Evolutionary conservation across 305 asterid genomes (phyloP).

Genomic region (Galium porrigens): DNA sequence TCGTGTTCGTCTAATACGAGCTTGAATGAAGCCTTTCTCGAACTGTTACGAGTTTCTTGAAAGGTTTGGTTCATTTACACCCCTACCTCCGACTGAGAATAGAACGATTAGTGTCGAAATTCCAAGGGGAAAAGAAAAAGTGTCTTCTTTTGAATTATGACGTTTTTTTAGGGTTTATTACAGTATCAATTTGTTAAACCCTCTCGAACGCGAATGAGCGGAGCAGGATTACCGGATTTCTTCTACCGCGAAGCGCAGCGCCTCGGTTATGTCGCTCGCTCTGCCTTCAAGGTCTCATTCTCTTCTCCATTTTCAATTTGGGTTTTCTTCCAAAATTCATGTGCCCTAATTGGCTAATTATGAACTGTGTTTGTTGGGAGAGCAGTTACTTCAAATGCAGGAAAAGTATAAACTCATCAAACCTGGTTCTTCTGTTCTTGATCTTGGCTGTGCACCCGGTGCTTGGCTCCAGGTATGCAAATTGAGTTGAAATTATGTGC

Average conservation of each 20-base stretch:
- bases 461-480: slow-evolving; percentile 89
- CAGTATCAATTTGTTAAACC: background rate
- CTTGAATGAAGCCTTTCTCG: too few relatives aligned
- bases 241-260: slow-evolving; percentile 89
- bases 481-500: background rate
- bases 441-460: slow-evolving; percentile 96
- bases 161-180: background rate
- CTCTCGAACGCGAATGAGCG: slow-evolving; percentile 21
- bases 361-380: slow-evolving; percentile 9
- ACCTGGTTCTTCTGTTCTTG: slow-evolving; percentile 66
- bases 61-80: too few relatives aligned
- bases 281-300: slow-evolving; percentile 77
- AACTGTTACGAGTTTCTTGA: too few relatives aligned
- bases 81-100: background rate
- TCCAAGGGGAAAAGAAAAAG: background rate
- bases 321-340: background rate
- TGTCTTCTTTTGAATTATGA: background rate
- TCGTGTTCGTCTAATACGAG: too few relatives aligned
- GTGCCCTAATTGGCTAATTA: background rate
- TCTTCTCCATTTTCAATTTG: background rate
- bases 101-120: background rate
- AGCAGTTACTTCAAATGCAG: slow-evolving; percentile 79
- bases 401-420: slow-evolving; percentile 55
- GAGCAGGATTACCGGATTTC: slow-evolving; percentile 61
- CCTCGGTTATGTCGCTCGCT: slow-evolving; percentile 88